Evolutionary conservation across 108 stramenopile species (phyloP).

Genomic region (Chaetoceros tenuissimus): DNA sequence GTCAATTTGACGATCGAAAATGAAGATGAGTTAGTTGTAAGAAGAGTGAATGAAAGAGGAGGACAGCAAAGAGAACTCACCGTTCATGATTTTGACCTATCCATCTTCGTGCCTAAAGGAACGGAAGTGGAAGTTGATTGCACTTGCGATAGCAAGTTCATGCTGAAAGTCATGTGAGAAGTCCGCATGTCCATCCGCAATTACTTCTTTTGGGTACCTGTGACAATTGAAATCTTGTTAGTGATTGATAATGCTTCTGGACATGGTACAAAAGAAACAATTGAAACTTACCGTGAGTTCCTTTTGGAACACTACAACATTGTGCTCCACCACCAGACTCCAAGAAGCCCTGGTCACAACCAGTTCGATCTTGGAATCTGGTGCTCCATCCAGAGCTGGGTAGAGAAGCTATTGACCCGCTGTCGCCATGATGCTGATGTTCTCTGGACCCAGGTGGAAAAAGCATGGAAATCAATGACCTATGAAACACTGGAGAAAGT

Average conservation of each 20-base stretch:
- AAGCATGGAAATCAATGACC: no score
- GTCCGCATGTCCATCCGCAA: slow-evolving; percentile 8
- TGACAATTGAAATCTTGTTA: slow-evolving; percentile 2
- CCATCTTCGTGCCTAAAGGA: no score
- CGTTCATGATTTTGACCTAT: no score
- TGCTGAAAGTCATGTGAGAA: slow-evolving; percentile 10
- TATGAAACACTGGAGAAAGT: no score
- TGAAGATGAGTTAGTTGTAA: no score
- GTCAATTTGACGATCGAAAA: no score
- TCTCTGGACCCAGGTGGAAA: no score
- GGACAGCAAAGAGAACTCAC: no score
- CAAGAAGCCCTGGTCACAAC: slow-evolving; percentile 18
- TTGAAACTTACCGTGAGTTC: background rate
- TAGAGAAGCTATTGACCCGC: no score
- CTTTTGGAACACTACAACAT: slow-evolving; percentile 14
- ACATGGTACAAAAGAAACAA: slow-evolving; percentile 13
- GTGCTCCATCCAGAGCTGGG: no score
- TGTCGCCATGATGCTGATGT: no score
- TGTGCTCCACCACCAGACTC: slow-evolving; percentile 8
- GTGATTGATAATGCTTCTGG: slow-evolving; percentile 23
- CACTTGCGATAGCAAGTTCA: slow-evolving; percentile 17
- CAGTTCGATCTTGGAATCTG: slow-evolving; percentile 22
- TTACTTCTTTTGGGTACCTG: slow-evolving; percentile 8
- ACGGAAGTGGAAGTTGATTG: slow-evolving; percentile 13
- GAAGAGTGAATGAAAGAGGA: no score